Base-by-base conservation (phyloP, 176 grass and related monocot genomes). In the Oryza officinalis region DNA sequence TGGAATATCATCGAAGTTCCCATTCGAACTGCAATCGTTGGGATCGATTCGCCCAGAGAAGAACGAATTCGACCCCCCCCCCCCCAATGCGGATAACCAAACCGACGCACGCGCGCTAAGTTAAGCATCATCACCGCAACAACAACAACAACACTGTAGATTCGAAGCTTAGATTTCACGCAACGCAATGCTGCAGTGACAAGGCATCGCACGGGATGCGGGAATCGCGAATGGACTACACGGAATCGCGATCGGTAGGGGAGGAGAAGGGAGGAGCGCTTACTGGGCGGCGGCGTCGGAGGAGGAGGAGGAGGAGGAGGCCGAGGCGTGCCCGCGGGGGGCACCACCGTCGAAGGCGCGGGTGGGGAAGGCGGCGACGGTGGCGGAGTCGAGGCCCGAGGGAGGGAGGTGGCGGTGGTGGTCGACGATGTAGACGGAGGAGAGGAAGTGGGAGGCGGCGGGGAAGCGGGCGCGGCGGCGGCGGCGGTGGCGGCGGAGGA, bases 401-500 rank as follows among this genome's bases (percentile, higher is more conserved):
- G 71, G 10, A 8, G 65, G 71, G 28, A 41, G 41, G 22, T 64
- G 49, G 37, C 37, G 37, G 47, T n/a, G 32, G 68, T 15, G 52
- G 20, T 57, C 18, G 20, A 20, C 44, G 83, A 3, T 59, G 60
- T 65, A 78, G 25, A 82, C 13, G 4, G 77, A 15, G 73, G 46
- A 85, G 79, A 76, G 65, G 65, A 15, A 27, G 65, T 12, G 11
- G 3, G 65, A 46, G 6, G 12, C 18, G 28, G 45, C 20, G 22
- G 65, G 11, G 78, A 85, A 1, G 86, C 63, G 43, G 35, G 57
- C 81, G 79, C 22, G 20, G 20, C 57, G 57, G 57, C n/a, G 57
- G 25, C 86, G 78, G 32, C 89, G 84, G 38, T 79, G 74, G 37
- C 92, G 93, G 57, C 89, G 96, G 60, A 88, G 46, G 61, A 94